phyloP scores from a whole-genome alignment of 257 asterid species.

The Nicotiana undulata region DNA sequence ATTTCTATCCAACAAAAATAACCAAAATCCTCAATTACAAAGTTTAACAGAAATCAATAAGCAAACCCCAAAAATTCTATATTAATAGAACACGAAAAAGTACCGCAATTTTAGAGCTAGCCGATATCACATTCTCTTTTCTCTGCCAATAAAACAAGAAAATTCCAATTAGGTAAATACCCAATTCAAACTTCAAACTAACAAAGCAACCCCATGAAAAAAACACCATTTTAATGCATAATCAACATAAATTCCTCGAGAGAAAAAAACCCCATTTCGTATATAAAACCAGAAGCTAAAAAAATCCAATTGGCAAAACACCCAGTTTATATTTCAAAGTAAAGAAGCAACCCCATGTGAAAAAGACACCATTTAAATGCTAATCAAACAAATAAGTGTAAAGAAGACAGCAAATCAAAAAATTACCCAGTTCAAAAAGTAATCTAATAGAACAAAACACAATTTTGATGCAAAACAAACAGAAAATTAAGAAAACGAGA shows the following conservation, averaged over 20 bases:
- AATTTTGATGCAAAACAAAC: background rate
- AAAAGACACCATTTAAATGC: background rate
- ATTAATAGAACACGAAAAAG: background rate
- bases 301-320: background rate
- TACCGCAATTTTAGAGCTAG: slow-evolving; percentile 70
- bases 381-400: background rate
- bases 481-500: background rate
- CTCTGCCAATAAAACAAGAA: slow-evolving; percentile 26
- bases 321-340: too few relatives aligned
- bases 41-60: background rate
- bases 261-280: background rate
- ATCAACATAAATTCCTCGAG: background rate
- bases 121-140: slow-evolving; percentile 50
- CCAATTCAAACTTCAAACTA: background rate
- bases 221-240: background rate
- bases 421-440: background rate
- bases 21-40: background rate
- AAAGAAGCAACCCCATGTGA: too few relatives aligned
- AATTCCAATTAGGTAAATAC: background rate
- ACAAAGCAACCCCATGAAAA: background rate
- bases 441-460: background rate
- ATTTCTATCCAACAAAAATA: slow-evolving; percentile 39
- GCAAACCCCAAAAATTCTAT: background rate
- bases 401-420: background rate
- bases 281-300: background rate